Evolutionary conservation across 805 yeast genomes (phyloP), one percentile per base, ranked within the genome.

Genomic region (Sugiyamaella lignohabitans): DNA sequence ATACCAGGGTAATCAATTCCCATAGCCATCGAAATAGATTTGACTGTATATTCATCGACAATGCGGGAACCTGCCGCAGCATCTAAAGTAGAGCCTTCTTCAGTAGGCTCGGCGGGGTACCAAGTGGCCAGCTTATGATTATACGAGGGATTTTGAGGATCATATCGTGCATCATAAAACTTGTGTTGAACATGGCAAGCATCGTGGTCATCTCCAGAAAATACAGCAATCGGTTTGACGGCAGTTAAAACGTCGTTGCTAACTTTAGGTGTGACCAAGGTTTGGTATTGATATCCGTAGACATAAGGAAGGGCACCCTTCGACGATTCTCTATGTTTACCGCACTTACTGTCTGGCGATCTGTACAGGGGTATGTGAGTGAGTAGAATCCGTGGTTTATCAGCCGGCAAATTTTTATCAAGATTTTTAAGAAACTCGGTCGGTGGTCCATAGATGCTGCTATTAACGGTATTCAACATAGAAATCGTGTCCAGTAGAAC

Each of bases 151-250:
- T 8, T 19, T 32, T 42, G 38, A 10, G 38, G 30, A 18, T 21
- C 34, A 21, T n/a, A 34, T 17, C 16, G 4, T 11, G 22, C 38
- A 4, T 14, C 38, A n/a, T 51, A 43, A 52, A 59, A 67, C 3
- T 55, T 47, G 61, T 91, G 97, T 18, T 67, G 66, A 24, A 83
- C 74, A 53, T 84, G 87, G 63, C 99, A 93, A 56, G 87, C 88
- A 63, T 93, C 98, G 67, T 93, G 99, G 62, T 93, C 98, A 63
- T 93, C 99, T 1, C 98, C 99, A 4, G 94, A 79, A 59, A 88
- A 86, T 3, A 85, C 72, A 8, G 81, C 63, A 14, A 70, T 70
- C 0, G 99, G 99, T 40, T 74, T 66, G 1, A 91, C 62, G 6
- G 65, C 68, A 4, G 70, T 57, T 39, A 93, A 64, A 3, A 93